Evolutionary conservation across 176 grass and related monocot species (phyloP).

Genomic region (Oryza coarctata): DNA sequence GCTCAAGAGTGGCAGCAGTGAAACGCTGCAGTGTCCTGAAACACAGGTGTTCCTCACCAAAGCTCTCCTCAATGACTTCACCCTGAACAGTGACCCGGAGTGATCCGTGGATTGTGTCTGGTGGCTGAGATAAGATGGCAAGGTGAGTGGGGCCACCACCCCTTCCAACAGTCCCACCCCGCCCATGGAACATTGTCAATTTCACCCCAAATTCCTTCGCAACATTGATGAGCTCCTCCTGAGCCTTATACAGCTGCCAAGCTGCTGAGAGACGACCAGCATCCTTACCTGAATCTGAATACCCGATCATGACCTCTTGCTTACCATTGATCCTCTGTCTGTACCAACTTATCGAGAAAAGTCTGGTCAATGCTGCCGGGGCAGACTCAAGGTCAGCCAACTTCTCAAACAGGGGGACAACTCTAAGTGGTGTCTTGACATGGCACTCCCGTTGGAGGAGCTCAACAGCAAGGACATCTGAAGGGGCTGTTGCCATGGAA

Average conservation of each 20-base stretch:
- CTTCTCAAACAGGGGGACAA: constrained; percentile 79
- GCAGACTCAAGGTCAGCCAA: constrained; percentile 72
- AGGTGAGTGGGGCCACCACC: constrained; percentile 83
- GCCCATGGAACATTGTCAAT: constrained; percentile 81
- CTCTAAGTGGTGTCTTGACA: constrained; percentile 73
- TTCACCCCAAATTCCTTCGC: constrained; percentile 74
- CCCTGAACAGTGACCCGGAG: constrained; percentile 79
- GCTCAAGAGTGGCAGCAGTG: constrained; percentile 79
- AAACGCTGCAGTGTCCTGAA: constrained; percentile 82
- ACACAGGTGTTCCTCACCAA: constrained; percentile 83
- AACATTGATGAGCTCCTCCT: constrained; percentile 80
- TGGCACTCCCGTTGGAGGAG: constrained; percentile 70
- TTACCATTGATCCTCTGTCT: constrained; percentile 63
- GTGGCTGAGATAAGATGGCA: constrained; percentile 82
- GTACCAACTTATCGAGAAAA: constrained; percentile 77
- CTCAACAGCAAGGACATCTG: constrained; percentile 77
- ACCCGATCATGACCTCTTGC: constrained; percentile 89
- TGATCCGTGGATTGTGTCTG: constrained; percentile 71
- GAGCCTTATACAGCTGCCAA: constrained; percentile 83
- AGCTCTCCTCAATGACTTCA: constrained; percentile 80
- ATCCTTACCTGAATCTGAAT: constrained; percentile 84
- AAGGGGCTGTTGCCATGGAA: constrained; percentile 78
- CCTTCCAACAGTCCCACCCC: constrained; percentile 83
- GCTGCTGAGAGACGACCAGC: constrained; percentile 77
- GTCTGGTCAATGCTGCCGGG: constrained; percentile 58